Evolutionary conservation across 768 basidiomycete genomes (phyloP).

Genomic region (Termitomyces eurrhizus): DNA sequence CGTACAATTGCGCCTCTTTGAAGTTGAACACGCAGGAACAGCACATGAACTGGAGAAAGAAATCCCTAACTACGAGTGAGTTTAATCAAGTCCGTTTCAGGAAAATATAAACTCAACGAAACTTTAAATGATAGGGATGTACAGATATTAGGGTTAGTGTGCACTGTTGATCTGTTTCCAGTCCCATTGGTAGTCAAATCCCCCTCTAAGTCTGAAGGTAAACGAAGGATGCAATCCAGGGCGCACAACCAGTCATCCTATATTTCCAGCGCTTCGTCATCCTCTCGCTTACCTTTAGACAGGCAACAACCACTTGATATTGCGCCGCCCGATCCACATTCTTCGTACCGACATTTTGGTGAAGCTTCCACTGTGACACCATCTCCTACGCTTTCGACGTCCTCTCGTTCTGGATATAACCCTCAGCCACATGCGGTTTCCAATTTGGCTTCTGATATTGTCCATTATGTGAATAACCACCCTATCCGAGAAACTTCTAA

Average conservation of each 20-base stretch:
- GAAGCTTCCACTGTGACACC: background rate
- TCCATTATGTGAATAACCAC: slow-evolving; percentile 37
- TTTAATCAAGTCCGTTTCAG: slow-evolving; percentile 2
- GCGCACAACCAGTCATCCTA: slow-evolving; percentile 6
- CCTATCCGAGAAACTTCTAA: slow-evolving; percentile 48
- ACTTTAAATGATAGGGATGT: slow-evolving; percentile 40
- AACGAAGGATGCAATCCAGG: slow-evolving; percentile 4
- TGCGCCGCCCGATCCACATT: slow-evolving; percentile 9
- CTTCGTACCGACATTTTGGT: background rate
- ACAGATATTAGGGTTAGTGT: slow-evolving; percentile 63
- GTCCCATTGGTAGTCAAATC: slow-evolving; percentile 29
- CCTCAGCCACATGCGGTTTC: slow-evolving; percentile 14
- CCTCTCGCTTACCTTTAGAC: background rate
- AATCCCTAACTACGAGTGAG: slow-evolving; percentile 45
- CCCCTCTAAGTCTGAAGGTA: slow-evolving; percentile 1
- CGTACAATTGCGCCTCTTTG: slow-evolving; percentile 46
- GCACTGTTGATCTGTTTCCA: slow-evolving; percentile 76
- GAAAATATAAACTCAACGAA: slow-evolving; percentile 1
- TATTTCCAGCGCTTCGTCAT: slow-evolving; percentile 13
- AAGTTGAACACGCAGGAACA: slow-evolving; percentile 40
- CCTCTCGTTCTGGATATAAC: slow-evolving; percentile 3
- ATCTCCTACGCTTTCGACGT: slow-evolving; percentile 9
- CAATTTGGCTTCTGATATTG: slow-evolving; percentile 22
- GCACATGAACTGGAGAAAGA: slow-evolving; percentile 38
- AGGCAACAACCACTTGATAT: slow-evolving; percentile 9